phyloP scores from a whole-genome alignment of 495 filamentous ascomycete species.

The Chaetomium tenue region DNA sequence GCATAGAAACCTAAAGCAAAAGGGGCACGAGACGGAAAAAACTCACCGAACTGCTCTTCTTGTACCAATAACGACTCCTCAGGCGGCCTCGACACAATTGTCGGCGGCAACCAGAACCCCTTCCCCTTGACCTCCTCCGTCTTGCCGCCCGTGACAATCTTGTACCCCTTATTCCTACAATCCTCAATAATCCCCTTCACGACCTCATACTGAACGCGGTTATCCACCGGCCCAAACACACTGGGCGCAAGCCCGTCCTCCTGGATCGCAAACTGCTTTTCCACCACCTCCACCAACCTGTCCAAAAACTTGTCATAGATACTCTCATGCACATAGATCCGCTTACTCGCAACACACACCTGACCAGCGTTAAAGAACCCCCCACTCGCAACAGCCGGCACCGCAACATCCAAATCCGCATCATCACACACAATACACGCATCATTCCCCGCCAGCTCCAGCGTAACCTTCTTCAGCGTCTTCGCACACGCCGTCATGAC shows the following conservation, averaged over 20 bases:
- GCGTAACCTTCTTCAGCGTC: slow-evolving; percentile 57
- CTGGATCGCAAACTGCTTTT: slow-evolving; percentile 47
- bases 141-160: slow-evolving; percentile 43
- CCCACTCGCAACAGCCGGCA: slow-evolving; percentile 50
- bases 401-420: slow-evolving; percentile 60
- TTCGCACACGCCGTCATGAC: slow-evolving; percentile 60
- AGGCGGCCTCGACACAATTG: slow-evolving; percentile 51
- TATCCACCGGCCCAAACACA: slow-evolving; percentile 59
- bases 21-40: neutral
- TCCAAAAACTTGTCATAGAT: slow-evolving; percentile 63
- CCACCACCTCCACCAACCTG: slow-evolving; percentile 55
- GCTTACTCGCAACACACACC: slow-evolving; percentile 55
- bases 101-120: slow-evolving; percentile 50
- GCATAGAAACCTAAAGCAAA: neutral
- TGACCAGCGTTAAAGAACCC: slow-evolving; percentile 63
- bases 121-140: slow-evolving; percentile 31
- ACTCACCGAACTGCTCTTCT: slow-evolving; percentile 53
- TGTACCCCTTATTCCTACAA: slow-evolving; percentile 46
- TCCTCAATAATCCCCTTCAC: slow-evolving; percentile 50
- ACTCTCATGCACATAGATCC: slow-evolving; percentile 66
- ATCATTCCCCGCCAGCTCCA: slow-evolving; percentile 65
- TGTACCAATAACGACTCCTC: slow-evolving; percentile 44
- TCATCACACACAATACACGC: slow-evolving; percentile 63
- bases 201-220: slow-evolving; percentile 56
- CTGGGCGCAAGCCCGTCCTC: slow-evolving; percentile 45